These are phyloP conservation scores for Omphalotus guepiniiformis DNA, from an alignment of 768 basidiomycete species.

Conservation along the genomic window DNA sequence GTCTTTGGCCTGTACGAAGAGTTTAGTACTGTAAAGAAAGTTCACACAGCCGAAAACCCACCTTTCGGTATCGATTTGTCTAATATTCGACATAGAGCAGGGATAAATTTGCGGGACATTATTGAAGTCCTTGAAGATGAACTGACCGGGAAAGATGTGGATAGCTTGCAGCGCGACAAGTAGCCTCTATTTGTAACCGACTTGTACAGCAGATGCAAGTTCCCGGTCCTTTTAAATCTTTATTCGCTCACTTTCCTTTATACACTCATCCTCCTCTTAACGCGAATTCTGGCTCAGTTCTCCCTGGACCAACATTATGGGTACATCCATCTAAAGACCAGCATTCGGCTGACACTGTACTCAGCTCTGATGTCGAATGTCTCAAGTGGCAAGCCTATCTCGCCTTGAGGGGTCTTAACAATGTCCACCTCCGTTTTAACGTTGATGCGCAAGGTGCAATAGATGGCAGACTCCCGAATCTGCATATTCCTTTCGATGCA, in stretches of 20 bases:
- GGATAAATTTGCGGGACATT: too few relatives aligned
- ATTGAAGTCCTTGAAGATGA: too few relatives aligned
- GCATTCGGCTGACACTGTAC: too few relatives aligned
- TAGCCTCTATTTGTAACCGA: too few relatives aligned
- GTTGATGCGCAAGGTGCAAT: conserved; percentile 66
- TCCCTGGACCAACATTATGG: conserved; percentile 55
- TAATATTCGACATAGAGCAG: too few relatives aligned
- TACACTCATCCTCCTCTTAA: conserved; percentile 42
- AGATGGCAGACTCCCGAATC: conserved; percentile 63
- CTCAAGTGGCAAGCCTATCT: conserved; percentile 85
- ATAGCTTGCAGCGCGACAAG: too few relatives aligned
- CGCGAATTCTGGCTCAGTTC: conserved; percentile 19
- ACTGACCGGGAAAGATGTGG: too few relatives aligned
- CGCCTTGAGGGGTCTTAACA: conserved; percentile 40
- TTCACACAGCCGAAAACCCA: too few relatives aligned
- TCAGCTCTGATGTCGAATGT: conserved; percentile 80
- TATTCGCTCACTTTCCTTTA: conserved; percentile 61
- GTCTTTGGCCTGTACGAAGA: too few relatives aligned
- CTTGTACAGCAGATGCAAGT: conserved; percentile 20
- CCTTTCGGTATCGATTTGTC: too few relatives aligned
- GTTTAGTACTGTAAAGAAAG: too few relatives aligned
- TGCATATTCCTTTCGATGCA: conserved; percentile 48
- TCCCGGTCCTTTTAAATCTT: conserved; percentile 38
- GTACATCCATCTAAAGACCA: too few relatives aligned
- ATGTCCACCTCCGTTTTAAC: conserved; percentile 61